phyloP scores from a whole-genome alignment of 495 filamentous ascomycete species.

The Pseudevernia furfuracea region DNA sequence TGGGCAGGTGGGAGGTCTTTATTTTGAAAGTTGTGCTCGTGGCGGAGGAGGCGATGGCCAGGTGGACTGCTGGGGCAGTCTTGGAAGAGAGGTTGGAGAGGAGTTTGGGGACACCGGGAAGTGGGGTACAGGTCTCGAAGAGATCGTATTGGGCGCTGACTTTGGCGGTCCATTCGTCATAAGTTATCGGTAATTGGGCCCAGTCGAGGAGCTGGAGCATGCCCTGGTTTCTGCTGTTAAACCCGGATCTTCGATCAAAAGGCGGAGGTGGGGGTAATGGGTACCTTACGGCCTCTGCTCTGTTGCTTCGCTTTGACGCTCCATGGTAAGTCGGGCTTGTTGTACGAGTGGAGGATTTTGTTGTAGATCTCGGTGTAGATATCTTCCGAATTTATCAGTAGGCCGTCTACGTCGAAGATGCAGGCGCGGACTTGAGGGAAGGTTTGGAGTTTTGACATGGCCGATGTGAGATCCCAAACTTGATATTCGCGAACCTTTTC shows the following conservation, averaged over 20 bases:
- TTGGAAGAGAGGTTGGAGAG: slow-evolving; percentile 27
- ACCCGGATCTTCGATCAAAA: background rate
- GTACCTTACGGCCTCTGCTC: slow-evolving; percentile 27
- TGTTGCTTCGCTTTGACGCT: slow-evolving; percentile 28
- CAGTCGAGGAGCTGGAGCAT: slow-evolving; percentile 27
- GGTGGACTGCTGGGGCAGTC: slow-evolving; percentile 3
- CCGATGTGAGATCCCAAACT: background rate
- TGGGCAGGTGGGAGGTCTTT: slow-evolving; percentile 20
- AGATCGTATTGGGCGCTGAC: slow-evolving; percentile 23
- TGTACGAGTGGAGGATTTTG: slow-evolving; percentile 31
- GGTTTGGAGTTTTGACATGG: background rate
- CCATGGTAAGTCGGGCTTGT: slow-evolving; percentile 25
- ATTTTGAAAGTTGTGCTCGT: slow-evolving; percentile 1
- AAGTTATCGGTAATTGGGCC: slow-evolving; percentile 32
- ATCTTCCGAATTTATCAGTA: slow-evolving; percentile 40
- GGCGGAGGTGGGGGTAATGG: background rate
- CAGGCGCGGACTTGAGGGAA: slow-evolving; percentile 39
- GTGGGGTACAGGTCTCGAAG: slow-evolving; percentile 29
- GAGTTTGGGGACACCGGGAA: slow-evolving; percentile 34
- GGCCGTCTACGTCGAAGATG: slow-evolving; percentile 41
- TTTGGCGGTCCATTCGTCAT: slow-evolving; percentile 31
- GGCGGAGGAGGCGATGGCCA: slow-evolving; percentile 21
- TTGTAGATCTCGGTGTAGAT: slow-evolving; percentile 34
- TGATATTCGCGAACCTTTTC: no score
- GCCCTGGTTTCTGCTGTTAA: slow-evolving; percentile 17